These are phyloP conservation scores for Rhodotorula graminis DNA, from an alignment of 768 basidiomycete species.

Conservation along the genomic window DNA sequence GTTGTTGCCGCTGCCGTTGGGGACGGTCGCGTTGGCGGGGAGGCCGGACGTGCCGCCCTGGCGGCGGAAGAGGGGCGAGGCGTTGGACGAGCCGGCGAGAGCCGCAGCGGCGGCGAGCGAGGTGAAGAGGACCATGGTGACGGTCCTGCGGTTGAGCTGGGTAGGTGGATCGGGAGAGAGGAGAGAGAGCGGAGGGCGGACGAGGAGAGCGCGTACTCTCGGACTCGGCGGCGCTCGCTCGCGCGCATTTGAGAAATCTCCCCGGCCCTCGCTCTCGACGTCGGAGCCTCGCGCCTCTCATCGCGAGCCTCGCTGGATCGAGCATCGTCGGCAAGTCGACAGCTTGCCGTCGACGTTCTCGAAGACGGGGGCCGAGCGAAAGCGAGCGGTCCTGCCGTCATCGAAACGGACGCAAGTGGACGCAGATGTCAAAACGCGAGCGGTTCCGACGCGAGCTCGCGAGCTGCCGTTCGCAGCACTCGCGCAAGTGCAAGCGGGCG, in stretches of 20 bases:
- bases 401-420: too few relatives aligned
- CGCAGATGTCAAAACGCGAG: too few relatives aligned
- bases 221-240: not conserved
- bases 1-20: not conserved
- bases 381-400: too few relatives aligned
- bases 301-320: too few relatives aligned
- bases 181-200: not conserved
- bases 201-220: not conserved
- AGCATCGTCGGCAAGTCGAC: too few relatives aligned
- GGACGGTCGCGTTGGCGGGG: not conserved
- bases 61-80: slow-evolving; percentile 28
- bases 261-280: too few relatives aligned
- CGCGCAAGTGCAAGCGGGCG: too few relatives aligned
- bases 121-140: slow-evolving; percentile 3
- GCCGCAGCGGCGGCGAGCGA: slow-evolving; percentile 14
- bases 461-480: too few relatives aligned
- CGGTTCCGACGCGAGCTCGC: too few relatives aligned
- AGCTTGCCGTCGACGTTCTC: too few relatives aligned
- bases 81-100: slow-evolving; percentile 1
- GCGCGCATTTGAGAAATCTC: slow-evolving; percentile 45
- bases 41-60: slow-evolving; percentile 11
- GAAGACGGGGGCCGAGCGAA: too few relatives aligned
- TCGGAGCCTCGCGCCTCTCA: too few relatives aligned
- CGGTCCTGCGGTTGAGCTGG: not conserved
- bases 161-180: not conserved